Conservation (phyloP, 208 protist species). For the Trypanosoma congolense region DNA sequence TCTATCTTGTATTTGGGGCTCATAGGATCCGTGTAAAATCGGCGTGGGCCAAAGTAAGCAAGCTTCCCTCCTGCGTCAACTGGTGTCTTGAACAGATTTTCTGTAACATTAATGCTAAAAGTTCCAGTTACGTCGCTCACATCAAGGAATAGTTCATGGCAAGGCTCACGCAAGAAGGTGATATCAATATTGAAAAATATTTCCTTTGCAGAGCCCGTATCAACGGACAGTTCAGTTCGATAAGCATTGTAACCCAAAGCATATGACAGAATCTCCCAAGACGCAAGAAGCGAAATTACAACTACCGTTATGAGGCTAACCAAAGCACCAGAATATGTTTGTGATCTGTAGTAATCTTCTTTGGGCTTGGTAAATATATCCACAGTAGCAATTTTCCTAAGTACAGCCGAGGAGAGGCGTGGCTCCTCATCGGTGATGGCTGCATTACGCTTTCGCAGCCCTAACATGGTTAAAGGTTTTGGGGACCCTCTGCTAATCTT, state of each 20-base stretch:
- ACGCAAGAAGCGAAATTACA: conserved; percentile 40
- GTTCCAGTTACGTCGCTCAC: conserved; percentile 56
- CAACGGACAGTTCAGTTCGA: conserved; percentile 55
- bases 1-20: conserved; percentile 4
- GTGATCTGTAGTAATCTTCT: conserved; percentile 54
- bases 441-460: conserved; percentile 20
- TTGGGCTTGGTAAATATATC: conserved; percentile 64
- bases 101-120: conserved; percentile 49
- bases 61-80: conserved; percentile 18
- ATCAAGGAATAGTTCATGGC: conserved; percentile 69
- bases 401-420: conserved; percentile 7
- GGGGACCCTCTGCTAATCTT: background rate
- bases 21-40: conserved; percentile 8
- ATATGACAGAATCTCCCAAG: conserved; percentile 52
- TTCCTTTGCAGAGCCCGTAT: conserved; percentile 33
- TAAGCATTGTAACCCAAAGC: conserved; percentile 50
- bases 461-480: background rate
- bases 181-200: conserved; percentile 78
- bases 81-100: conserved; percentile 51
- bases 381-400: conserved; percentile 31
- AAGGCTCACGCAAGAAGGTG: conserved; percentile 54
- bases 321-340: conserved; percentile 41
- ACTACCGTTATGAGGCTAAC: conserved; percentile 41
- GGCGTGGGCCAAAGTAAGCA: conserved; percentile 27
- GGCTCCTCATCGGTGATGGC: conserved; percentile 8